Base-by-base conservation (phyloP, 2,329 filamentous ascomycete species). In the Fusarium lyarnte region DNA sequence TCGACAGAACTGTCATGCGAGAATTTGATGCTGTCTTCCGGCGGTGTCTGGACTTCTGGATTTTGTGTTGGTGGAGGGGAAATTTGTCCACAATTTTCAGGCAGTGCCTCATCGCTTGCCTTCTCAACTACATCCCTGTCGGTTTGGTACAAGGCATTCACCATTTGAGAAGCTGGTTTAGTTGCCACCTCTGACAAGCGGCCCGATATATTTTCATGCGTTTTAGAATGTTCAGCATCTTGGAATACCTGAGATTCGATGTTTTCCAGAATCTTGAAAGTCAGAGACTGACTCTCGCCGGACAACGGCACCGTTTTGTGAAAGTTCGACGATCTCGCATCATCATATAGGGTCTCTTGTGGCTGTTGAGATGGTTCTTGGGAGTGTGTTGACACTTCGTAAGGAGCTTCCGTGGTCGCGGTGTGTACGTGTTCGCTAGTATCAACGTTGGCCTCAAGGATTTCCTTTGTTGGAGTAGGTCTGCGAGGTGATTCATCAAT, bases 41-140 rank as follows among this genome's bases (percentile, higher is more conserved):
- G 63, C 29, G 58, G 46, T 27, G 46, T 46, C n/a, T 73, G 75
- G 57, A 59, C 38, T 42, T 68, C 67, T 39, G 62, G 57, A 23
- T 51, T 12, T 19, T 75, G 73, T 11, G 76, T 77, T 43, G 76
- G 66, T 14, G 73, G 74, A 38, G 76, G 73, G 11, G 76, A 76
- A 41, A 76, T 66, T 53, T 74, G 73, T 19, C 67, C 72, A 57
- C 55, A 62, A 29, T 58, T 57, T 57, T 51, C 57, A 63, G 58
- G 42, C 57, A 69, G 66, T 59, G 47, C 55, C 52, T 53, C 47
- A 16, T 41, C 47, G 58, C 59, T 58, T 60, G 55, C n/a, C 45
- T 63, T 66, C 27, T 35, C 38, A 14, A 52, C 29, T n/a, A 45
- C 41, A 35, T 60, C 61, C 29, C 41, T 33, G 31, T 52, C 53